phyloP scores from a whole-genome alignment of 2,329 filamentous ascomycete genomes.

The Colletotrichum tropicale region DNA sequence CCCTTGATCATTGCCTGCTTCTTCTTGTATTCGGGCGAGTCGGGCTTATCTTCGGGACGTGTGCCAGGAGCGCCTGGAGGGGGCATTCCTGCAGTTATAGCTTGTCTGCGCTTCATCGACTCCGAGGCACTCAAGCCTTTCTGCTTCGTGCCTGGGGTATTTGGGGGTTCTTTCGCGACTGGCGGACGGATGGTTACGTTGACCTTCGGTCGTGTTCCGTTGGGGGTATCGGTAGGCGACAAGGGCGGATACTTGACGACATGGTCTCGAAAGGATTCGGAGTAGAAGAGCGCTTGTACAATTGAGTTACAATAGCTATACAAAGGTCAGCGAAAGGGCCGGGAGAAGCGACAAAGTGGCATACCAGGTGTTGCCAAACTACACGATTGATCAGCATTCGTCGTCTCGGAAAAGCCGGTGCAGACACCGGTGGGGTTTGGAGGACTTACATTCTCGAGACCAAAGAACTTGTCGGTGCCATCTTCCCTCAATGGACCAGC shows the following conservation, averaged over 20 bases:
- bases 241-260: constrained; percentile 88
- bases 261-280: constrained; percentile 89
- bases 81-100: constrained; percentile 58
- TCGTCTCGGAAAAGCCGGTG: constrained; percentile 11
- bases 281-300: constrained; percentile 96
- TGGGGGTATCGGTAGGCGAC: constrained; percentile 72
- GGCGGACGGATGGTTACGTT: constrained; percentile 66
- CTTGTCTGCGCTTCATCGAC: constrained; percentile 59
- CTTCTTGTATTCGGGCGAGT: constrained; percentile 97
- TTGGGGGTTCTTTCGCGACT: constrained; percentile 50
- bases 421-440: constrained; percentile 1
- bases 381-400: constrained; percentile 38
- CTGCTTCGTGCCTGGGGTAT: constrained; percentile 44
- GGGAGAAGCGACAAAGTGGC: constrained; percentile 23
- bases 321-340: neutral
- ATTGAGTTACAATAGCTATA: constrained; percentile 97
- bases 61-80: constrained; percentile 58
- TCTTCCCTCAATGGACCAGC: constrained; percentile 82
- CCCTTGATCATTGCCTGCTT: constrained; percentile 90
- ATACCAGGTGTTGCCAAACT: constrained; percentile 99
- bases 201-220: constrained; percentile 60
- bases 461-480: constrained; percentile 97
- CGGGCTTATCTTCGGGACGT: constrained; percentile 88
- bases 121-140: constrained; percentile 62
- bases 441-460: constrained; percentile 89